phyloP scores from a whole-genome alignment of 495 filamentous ascomycete species.

The Penicillium parvum region DNA sequence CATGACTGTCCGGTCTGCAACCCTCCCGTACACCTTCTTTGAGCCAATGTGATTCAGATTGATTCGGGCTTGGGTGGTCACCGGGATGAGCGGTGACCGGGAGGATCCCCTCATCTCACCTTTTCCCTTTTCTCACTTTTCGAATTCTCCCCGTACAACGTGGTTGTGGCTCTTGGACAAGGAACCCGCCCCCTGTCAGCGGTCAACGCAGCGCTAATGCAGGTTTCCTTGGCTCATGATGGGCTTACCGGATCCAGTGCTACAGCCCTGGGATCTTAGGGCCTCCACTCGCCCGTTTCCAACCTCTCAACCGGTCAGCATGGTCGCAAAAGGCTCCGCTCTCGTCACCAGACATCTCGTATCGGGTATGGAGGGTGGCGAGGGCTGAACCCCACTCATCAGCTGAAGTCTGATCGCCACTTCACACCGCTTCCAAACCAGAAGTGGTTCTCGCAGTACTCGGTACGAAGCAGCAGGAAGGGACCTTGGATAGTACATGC shows the following conservation, averaged over 20 bases:
- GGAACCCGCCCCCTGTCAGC: constrained; percentile 31
- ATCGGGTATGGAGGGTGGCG: constrained; percentile 18
- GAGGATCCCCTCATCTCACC: no score
- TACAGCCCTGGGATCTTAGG: constrained; percentile 38
- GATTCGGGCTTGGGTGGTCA: not conserved
- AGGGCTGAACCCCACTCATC: constrained; percentile 25
- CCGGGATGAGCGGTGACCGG: constrained; percentile 15
- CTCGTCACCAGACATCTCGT: constrained; percentile 22
- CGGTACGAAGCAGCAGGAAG: no score
- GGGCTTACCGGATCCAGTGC: constrained; percentile 34
- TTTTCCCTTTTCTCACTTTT: no score
- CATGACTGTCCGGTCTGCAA: no score
- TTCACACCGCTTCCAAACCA: constrained; percentile 27
- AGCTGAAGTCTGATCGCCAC: constrained; percentile 35
- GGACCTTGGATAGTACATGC: constrained; percentile 20
- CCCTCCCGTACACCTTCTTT: not conserved
- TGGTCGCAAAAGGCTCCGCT: constrained; percentile 8
- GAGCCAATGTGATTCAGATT: not conserved
- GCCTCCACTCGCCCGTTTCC: constrained; percentile 13
- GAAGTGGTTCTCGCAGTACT: no score
- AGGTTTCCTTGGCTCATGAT: constrained; percentile 37
- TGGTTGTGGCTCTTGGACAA: constrained; percentile 28
- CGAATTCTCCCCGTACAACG: constrained; percentile 26
- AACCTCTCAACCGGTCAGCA: constrained; percentile 8
- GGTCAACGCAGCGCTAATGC: constrained; percentile 40